Percentiles rank a stretch among this genome's conserved stretches.
Conservation (phyloP, 2,329 filamentous ascomycete species). For the Camptophora hylomeconis region DNA sequence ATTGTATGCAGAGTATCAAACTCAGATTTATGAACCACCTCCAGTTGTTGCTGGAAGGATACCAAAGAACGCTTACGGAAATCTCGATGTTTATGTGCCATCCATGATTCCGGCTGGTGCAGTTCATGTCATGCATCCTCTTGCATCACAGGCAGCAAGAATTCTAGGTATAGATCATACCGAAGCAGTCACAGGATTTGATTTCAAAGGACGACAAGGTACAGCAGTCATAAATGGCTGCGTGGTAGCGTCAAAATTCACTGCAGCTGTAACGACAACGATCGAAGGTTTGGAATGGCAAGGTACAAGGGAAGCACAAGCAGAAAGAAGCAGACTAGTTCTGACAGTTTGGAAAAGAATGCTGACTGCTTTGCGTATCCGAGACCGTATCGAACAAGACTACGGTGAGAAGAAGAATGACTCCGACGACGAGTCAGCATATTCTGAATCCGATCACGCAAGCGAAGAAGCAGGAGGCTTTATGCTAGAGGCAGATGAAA, state of each 20-base stretch:
- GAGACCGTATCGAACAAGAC: slow-evolving; percentile 52
- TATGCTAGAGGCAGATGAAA: slow-evolving; percentile 22
- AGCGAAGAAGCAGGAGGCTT: slow-evolving; percentile 25
- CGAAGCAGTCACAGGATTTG: slow-evolving; percentile 79
- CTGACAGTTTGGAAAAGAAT: slow-evolving; percentile 48
- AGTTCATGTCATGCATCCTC: slow-evolving; percentile 40
- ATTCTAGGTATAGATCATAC: slow-evolving; percentile 71
- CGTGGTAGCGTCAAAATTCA: slow-evolving; percentile 59
- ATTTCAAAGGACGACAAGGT: slow-evolving; percentile 73
- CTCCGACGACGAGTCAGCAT: slow-evolving; percentile 3
- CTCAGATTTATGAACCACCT: slow-evolving; percentile 61
- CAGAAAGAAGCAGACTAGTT: slow-evolving; percentile 36
- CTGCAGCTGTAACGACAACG: slow-evolving; percentile 58
- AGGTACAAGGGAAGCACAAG: slow-evolving; percentile 48
- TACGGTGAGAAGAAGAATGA: slow-evolving; percentile 27
- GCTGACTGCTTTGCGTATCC: slow-evolving; percentile 51
- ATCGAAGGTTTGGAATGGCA: slow-evolving; percentile 56
- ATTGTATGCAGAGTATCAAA: slow-evolving; percentile 48
- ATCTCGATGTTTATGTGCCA: slow-evolving; percentile 50
- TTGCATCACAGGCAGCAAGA: slow-evolving; percentile 46
- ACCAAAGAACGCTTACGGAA: slow-evolving; percentile 48
- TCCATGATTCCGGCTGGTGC: slow-evolving; percentile 51
- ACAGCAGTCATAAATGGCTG: slow-evolving; percentile 71
- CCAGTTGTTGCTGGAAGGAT: slow-evolving; percentile 62
- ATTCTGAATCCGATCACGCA: slow-evolving; percentile 23